phyloP scores from a whole-genome alignment of 345 rosid genomes.

The Eucalyptus curtisii region DNA sequence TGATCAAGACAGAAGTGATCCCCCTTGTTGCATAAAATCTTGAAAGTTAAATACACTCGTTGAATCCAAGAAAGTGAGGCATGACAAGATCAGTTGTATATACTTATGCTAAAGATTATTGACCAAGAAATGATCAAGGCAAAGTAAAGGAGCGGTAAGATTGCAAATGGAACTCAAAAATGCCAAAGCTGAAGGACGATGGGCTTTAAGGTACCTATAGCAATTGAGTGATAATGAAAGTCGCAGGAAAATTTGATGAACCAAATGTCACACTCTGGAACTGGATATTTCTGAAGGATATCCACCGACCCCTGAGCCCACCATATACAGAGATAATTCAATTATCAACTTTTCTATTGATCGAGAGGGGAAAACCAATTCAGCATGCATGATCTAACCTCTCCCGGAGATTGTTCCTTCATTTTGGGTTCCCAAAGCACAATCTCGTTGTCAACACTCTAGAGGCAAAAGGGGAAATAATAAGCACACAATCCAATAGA shows the following conservation, averaged over 20 bases:
- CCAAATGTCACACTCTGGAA: constrained; percentile 94
- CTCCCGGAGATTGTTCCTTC: constrained; percentile 97
- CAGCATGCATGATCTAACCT: constrained; percentile 32
- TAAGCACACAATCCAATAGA: background rate
- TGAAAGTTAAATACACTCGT: background rate
- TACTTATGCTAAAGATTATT: background rate
- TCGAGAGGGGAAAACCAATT: background rate
- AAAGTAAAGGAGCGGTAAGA: background rate
- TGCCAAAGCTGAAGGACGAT: background rate
- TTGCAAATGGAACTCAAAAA: background rate
- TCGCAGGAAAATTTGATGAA: constrained; percentile 95
- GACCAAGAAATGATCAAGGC: background rate
- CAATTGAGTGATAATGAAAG: constrained; percentile 57
- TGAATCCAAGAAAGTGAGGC: background rate
- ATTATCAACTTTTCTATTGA: background rate
- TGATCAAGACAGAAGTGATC: background rate
- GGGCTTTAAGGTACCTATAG: constrained; percentile 46
- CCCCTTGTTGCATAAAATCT: background rate
- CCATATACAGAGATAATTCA: background rate
- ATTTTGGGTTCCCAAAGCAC: constrained; percentile 89
- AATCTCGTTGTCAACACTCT: constrained; percentile 99
- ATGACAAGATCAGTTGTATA: background rate
- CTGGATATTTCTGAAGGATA: constrained; percentile 82
- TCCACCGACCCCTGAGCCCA: constrained; percentile 62
- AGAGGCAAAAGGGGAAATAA: constrained; percentile 3